Evolutionary conservation across 2,329 filamentous ascomycete species (phyloP).

Genomic region (Aspergillus quadrilineatus): DNA sequence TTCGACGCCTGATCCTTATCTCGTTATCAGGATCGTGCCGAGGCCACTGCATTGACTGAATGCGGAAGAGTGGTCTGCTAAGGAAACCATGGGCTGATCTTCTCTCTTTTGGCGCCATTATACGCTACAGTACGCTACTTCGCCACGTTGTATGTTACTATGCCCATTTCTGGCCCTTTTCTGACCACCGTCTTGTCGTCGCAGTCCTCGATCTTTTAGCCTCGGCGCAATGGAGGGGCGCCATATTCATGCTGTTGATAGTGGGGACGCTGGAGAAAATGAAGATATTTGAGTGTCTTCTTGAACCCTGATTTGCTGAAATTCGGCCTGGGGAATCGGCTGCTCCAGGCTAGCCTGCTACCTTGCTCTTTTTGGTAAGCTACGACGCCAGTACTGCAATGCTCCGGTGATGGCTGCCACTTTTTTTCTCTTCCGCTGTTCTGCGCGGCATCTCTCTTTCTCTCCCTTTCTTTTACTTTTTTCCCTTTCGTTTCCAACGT

Average conservation of each 20-base stretch:
- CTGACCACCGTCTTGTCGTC: background rate
- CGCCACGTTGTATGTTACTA: too few relatives aligned
- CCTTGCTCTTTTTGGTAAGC: constrained; percentile 10
- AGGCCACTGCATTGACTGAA: background rate
- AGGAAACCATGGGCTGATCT: background rate
- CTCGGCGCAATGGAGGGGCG: constrained; percentile 4
- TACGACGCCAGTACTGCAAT: background rate
- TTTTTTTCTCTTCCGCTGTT: constrained; percentile 2
- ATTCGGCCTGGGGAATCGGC: background rate
- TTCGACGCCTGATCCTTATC: background rate
- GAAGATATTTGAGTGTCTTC: background rate
- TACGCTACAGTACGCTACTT: background rate
- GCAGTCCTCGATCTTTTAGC: background rate
- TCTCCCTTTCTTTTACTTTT: constrained; percentile 7
- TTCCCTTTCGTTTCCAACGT: background rate
- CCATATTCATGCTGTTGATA: background rate
- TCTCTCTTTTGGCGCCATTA: background rate
- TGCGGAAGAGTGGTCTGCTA: background rate
- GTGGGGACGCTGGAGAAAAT: constrained; percentile 6
- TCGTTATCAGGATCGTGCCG: background rate
- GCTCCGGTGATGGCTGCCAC: background rate
- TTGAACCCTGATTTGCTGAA: constrained; percentile 12
- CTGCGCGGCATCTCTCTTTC: constrained; percentile 1
- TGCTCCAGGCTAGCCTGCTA: background rate
- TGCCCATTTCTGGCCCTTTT: too few relatives aligned